Conservation (phyloP, 179 eudicot genomes). For the Monotropa hypopitys region DNA sequence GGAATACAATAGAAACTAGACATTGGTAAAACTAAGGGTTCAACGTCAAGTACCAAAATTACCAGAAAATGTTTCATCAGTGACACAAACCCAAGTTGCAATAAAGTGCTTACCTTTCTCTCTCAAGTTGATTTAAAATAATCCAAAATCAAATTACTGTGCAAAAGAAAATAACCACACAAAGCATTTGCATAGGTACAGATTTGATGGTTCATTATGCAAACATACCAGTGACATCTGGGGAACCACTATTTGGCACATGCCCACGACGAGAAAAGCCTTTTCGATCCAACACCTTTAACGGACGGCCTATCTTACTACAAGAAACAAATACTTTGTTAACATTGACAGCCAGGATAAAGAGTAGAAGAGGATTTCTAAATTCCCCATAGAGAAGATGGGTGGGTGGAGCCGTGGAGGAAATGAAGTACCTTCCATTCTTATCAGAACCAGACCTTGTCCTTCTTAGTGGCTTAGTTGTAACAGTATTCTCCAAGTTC, state of each 20-base stretch:
- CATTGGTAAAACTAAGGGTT: neutral
- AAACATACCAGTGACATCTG: constrained; percentile 60
- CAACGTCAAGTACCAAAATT: neutral
- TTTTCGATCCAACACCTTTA: constrained; percentile 66
- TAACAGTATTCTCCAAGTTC: constrained; percentile 39
- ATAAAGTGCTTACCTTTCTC: neutral
- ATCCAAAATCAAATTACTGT: neutral
- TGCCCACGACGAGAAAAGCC: constrained; percentile 55
- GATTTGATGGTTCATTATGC: neutral
- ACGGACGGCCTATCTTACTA: constrained; percentile 85
- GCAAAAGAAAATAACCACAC: neutral
- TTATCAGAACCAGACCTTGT: constrained; percentile 62
- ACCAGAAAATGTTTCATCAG: neutral
- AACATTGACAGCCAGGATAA: neutral
- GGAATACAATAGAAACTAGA: neutral
- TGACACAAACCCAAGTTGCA: neutral
- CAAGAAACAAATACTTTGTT: constrained; percentile 6
- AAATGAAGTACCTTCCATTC: constrained; percentile 54
- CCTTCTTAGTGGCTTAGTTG: constrained; percentile 48
- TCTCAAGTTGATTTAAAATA: neutral
- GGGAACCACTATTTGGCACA: constrained; percentile 44
- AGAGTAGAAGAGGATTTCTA: neutral
- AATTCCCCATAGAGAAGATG: neutral
- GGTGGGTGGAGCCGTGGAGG: neutral
- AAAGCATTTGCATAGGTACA: neutral